Evolutionary conservation across 352 stramenopile species (phyloP).

Genomic region (Phytophthora citrophthora): DNA sequence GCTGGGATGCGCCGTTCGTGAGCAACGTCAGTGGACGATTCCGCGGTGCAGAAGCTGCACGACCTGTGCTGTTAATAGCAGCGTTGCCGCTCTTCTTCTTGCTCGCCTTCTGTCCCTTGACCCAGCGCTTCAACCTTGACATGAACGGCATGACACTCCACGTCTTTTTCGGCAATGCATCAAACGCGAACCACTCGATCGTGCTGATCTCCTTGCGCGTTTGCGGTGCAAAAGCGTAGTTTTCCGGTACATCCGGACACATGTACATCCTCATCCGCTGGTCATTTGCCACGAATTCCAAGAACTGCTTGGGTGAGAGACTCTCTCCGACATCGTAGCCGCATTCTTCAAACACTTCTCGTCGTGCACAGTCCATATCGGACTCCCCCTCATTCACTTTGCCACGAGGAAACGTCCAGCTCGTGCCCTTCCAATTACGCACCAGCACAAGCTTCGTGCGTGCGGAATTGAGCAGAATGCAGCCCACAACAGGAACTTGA

Average conservation of each 20-base stretch:
- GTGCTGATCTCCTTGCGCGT: constrained; percentile 95
- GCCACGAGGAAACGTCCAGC: constrained; percentile 91
- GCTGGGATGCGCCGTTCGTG: constrained; percentile 45
- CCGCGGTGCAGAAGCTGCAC: constrained; percentile 75
- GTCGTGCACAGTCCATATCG: constrained; percentile 86
- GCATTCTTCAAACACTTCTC: constrained; percentile 94
- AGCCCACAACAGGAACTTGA: constrained; percentile 94
- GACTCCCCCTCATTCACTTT: constrained; percentile 95
- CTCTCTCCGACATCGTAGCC: constrained; percentile 87
- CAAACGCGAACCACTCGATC: constrained; percentile 92
- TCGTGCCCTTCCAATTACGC: constrained; percentile 92
- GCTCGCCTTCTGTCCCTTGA: constrained; percentile 72
- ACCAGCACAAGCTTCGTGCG: constrained; percentile 92
- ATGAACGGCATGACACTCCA: constrained; percentile 96
- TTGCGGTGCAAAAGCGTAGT: constrained; percentile 93
- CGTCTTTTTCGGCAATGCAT: constrained; percentile 92
- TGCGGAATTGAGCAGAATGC: constrained; percentile 90
- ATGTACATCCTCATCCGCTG: constrained; percentile 94
- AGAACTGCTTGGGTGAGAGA: constrained; percentile 82
- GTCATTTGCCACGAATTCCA: constrained; percentile 88
- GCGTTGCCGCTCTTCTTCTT: constrained; percentile 65
- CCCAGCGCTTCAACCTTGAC: constrained; percentile 89
- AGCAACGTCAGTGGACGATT: constrained; percentile 63
- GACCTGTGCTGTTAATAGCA: constrained; percentile 44
- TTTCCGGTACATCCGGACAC: constrained; percentile 87